phyloP scores from a whole-genome alignment of 2,329 filamentous ascomycete genomes.

The Hypoxylon sp. region DNA sequence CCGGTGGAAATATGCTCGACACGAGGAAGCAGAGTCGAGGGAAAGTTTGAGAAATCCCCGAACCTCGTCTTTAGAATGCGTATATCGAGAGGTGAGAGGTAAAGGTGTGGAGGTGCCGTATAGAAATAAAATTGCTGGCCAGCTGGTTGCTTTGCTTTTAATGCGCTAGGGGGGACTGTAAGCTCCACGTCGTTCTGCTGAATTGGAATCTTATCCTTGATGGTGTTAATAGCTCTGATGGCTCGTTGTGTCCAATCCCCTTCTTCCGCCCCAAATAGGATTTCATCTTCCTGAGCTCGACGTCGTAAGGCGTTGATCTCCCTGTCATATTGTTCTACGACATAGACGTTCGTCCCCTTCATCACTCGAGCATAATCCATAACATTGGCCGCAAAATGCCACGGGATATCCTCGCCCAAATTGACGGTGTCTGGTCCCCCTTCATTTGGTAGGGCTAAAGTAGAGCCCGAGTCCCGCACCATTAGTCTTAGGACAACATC shows the following conservation, averaged over 20 bases:
- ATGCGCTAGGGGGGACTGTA: constrained; percentile 46
- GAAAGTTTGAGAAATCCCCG: constrained; percentile 84
- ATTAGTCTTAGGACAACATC: constrained; percentile 93
- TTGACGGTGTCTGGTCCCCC: constrained; percentile 78
- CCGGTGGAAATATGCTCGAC: constrained; percentile 92
- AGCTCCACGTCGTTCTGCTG: constrained; percentile 56
- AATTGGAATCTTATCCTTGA: constrained; percentile 79
- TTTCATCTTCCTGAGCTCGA: constrained; percentile 90
- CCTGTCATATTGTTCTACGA: constrained; percentile 82
- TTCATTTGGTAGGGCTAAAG: constrained; percentile 88
- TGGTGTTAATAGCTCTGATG: constrained; percentile 78
- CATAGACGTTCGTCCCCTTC: constrained; percentile 92
- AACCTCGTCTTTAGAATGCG: constrained; percentile 92
- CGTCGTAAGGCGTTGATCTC: constrained; percentile 81
- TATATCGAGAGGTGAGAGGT: constrained; percentile 91
- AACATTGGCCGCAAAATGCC: constrained; percentile 95
- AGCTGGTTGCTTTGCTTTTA: constrained; percentile 52
- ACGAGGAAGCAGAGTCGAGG: constrained; percentile 86
- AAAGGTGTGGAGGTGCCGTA: constrained; percentile 87
- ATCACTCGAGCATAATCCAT: constrained; percentile 96
- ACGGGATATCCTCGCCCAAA: constrained; percentile 84
- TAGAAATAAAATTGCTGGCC: constrained; percentile 85
- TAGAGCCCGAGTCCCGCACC: constrained; percentile 83
- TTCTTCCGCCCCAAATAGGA: constrained; percentile 88
- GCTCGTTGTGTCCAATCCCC: constrained; percentile 94